Evolutionary conservation across 176 grass and related monocot species (phyloP).

Genomic region (Oryza meyeriana): DNA sequence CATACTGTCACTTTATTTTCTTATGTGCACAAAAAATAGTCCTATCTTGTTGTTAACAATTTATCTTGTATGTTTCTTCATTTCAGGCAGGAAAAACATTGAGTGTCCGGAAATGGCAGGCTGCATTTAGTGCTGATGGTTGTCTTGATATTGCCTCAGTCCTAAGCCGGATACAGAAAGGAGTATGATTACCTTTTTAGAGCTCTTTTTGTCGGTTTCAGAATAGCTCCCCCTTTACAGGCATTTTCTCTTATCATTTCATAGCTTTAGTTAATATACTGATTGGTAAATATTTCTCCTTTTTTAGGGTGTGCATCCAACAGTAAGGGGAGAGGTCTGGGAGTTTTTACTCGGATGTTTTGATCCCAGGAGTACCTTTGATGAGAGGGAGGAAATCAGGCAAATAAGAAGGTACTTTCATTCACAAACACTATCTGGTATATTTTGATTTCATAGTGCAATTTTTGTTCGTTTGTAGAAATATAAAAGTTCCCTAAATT

Average conservation of each 20-base stretch:
- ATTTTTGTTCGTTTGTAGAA: neutral
- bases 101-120: constrained; percentile 86
- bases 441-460: constrained; percentile 4
- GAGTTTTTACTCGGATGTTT: constrained; percentile 97
- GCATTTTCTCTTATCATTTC: constrained; percentile 15
- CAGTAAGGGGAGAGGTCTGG: constrained; percentile 96
- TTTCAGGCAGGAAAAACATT: constrained; percentile 94
- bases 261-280: constrained; percentile 5
- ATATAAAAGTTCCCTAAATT: neutral
- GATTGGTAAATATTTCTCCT: constrained; percentile 23
- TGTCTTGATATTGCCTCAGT: constrained; percentile 91
- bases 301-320: constrained; percentile 90
- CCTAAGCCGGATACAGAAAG: constrained; percentile 87
- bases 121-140: constrained; percentile 86
- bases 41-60: constrained; percentile 32
- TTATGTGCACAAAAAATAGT: neutral
- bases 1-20: neutral
- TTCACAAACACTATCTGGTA: constrained; percentile 2
- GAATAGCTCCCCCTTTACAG: neutral
- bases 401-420: constrained; percentile 78
- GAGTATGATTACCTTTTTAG: constrained; percentile 47
- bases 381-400: constrained; percentile 89
- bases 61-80: neutral
- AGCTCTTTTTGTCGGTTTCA: constrained; percentile 10
- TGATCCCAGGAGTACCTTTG: constrained; percentile 86